These are phyloP conservation scores for Potentilla sterilis DNA, from an alignment of 306 rosid species.

Conservation along the genomic window DNA sequence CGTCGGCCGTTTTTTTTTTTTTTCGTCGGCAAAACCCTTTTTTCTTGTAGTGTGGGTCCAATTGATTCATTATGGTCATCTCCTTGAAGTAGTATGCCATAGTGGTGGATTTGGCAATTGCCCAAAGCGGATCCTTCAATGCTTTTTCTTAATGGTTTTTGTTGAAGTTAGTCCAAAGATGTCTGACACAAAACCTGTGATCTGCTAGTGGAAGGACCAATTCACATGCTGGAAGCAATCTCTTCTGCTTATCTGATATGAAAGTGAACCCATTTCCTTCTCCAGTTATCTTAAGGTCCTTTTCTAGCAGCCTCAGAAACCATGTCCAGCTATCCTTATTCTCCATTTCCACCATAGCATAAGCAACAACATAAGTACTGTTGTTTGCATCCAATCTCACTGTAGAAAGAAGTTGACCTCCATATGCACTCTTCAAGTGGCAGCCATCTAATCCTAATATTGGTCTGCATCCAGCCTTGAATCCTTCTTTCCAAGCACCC, in stretches of 20 bases:
- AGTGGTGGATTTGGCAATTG: neutral
- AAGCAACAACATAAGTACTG: neutral
- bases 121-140: neutral
- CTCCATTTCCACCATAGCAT: neutral
- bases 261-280: neutral
- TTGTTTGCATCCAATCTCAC: neutral
- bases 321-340: neutral
- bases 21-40: too few relatives aligned
- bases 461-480: neutral
- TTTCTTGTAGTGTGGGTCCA: too few relatives aligned
- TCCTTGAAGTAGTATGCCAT: neutral
- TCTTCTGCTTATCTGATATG: neutral
- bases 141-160: too few relatives aligned
- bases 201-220: too few relatives aligned
- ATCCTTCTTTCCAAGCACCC: neutral
- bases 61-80: too few relatives aligned
- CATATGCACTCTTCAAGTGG: neutral
- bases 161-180: neutral
- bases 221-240: neutral
- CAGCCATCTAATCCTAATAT: neutral
- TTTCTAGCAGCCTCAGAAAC: neutral
- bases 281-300: neutral
- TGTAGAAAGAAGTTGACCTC: neutral
- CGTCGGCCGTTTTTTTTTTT: too few relatives aligned
- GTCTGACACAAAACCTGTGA: neutral